A percentile compares a stretch with the other conserved stretches of the same genome.
Conservation (phyloP, 345 rosid genomes). For the Carallia pectinifolia region DNA sequence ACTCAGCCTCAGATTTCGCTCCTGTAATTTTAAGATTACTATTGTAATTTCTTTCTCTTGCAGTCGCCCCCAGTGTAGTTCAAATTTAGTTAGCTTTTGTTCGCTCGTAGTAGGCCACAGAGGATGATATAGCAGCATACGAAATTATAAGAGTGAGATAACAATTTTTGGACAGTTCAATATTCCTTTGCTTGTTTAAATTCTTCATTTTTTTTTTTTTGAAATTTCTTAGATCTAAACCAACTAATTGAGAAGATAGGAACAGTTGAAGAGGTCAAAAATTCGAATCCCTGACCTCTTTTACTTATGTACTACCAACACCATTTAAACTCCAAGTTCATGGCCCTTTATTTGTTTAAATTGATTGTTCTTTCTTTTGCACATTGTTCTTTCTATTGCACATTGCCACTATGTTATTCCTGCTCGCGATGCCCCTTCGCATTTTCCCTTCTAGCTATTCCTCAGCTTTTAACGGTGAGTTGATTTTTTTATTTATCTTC, state of each 20-base stretch:
- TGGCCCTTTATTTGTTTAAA: no score
- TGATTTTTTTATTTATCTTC: no score
- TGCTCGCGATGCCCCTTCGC: no score
- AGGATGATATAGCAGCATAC: constrained; percentile 25
- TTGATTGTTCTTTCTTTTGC: background rate
- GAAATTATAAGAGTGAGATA: constrained; percentile 24
- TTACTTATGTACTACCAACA: no score
- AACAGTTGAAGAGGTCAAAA: no score
- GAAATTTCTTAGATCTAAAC: no score
- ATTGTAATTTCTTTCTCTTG: constrained; percentile 5
- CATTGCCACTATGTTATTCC: background rate
- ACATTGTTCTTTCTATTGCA: background rate
- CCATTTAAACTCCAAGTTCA: no score
- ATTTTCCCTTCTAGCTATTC: no score
- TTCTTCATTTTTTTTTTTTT: no score
- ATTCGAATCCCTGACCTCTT: no score
- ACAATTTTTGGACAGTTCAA: constrained; percentile 12
- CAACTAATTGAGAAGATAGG: no score
- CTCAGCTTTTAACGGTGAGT: no score
- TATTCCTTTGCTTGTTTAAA: background rate
- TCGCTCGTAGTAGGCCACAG: constrained; percentile 6
- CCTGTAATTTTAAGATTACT: constrained; percentile 28
- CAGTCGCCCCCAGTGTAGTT: constrained; percentile 9
- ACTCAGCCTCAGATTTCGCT: constrained; percentile 21
- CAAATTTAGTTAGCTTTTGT: constrained; percentile 23